phyloP scores from a whole-genome alignment of 768 basidiomycete species.

The Astraeus odoratus region DNA sequence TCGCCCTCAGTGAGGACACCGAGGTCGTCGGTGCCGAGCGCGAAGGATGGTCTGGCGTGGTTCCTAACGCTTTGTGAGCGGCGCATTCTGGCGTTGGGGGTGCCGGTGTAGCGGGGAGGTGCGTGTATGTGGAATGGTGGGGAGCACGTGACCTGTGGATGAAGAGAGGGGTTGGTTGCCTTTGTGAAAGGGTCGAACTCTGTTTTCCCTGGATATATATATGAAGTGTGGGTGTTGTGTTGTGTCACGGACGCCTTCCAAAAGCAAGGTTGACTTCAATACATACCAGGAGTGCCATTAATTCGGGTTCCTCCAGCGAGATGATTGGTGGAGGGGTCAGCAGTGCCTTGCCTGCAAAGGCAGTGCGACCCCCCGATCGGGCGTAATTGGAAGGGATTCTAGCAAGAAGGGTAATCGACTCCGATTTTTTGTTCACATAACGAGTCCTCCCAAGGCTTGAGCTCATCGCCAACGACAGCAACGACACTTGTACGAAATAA shows the following conservation, averaged over 20 bases:
- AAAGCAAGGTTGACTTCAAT: too few species aligned
- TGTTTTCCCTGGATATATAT: too few species aligned
- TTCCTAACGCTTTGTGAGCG: conserved; percentile 59
- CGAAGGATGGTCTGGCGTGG: conserved; percentile 44
- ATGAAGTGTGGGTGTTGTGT: too few species aligned
- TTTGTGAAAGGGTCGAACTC: background rate
- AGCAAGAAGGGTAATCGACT: conserved; percentile 6
- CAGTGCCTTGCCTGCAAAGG: too few species aligned
- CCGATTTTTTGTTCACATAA: conserved; percentile 18
- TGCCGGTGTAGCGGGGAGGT: background rate
- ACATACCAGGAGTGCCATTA: too few species aligned
- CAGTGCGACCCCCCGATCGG: conserved; percentile 3
- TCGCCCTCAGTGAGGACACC: conserved; percentile 51
- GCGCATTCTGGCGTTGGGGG: conserved; percentile 35
- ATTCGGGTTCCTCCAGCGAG: too few species aligned
- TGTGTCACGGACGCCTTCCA: too few species aligned
- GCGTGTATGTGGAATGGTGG: background rate
- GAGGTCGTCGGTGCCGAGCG: conserved; percentile 47
- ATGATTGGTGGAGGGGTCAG: background rate
- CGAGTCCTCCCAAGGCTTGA: background rate
- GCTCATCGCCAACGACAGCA: conserved; percentile 5
- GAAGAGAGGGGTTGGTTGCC: background rate
- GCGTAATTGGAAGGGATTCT: conserved; percentile 14
- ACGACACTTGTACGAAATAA: conserved; percentile 7
- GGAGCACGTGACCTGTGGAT: conserved; percentile 2